Conservation (phyloP, 2,329 filamentous ascomycete species). For the Emergomyces africanus region DNA sequence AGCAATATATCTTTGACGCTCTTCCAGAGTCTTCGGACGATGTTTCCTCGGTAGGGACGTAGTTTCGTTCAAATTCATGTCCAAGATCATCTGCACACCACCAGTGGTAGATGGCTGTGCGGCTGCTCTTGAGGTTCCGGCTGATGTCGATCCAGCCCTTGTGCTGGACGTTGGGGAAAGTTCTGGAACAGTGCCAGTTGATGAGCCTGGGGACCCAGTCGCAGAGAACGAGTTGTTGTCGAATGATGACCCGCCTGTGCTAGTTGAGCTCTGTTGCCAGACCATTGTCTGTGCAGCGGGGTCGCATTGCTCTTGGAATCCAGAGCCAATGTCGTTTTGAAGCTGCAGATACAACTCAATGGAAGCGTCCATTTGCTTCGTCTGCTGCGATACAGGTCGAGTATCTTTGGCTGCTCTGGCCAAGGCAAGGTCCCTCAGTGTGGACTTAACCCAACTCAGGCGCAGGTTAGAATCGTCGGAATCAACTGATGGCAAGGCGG, state of each 20-base stretch:
- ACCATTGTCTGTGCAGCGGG: conserved; percentile 1
- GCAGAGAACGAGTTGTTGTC: conserved; percentile 14
- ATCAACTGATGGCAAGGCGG: background rate
- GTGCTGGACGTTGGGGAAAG: conserved; percentile 4
- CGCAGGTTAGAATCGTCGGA: conserved; percentile 4
- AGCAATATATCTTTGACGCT: conserved; percentile 32
- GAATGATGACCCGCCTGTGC: conserved; percentile 1
- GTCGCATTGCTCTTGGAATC: background rate
- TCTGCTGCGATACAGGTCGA: conserved; percentile 23
- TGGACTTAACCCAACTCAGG: conserved; percentile 9
- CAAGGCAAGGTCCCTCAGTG: conserved; percentile 23
- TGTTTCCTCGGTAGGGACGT: conserved; percentile 31
- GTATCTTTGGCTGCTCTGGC: conserved; percentile 26
- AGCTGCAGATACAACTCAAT: conserved; percentile 31
- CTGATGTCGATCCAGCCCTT: conserved; percentile 3
- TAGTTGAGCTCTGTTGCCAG: conserved; percentile 7
- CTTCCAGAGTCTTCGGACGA: conserved; percentile 28
- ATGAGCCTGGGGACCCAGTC: conserved; percentile 15
- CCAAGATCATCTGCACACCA: conserved; percentile 27
- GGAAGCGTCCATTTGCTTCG: conserved; percentile 30
- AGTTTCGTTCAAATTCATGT: conserved; percentile 32
- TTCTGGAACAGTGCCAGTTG: conserved; percentile 11
- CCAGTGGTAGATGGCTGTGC: conserved; percentile 12
- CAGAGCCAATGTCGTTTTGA: conserved; percentile 16
- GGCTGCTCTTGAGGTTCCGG: background rate